A percentile compares a stretch with the other conserved stretches of the same genome.
phyloP scores from a whole-genome alignment of 2,329 filamentous ascomycete genomes.

The Talaromyces sp. region DNA sequence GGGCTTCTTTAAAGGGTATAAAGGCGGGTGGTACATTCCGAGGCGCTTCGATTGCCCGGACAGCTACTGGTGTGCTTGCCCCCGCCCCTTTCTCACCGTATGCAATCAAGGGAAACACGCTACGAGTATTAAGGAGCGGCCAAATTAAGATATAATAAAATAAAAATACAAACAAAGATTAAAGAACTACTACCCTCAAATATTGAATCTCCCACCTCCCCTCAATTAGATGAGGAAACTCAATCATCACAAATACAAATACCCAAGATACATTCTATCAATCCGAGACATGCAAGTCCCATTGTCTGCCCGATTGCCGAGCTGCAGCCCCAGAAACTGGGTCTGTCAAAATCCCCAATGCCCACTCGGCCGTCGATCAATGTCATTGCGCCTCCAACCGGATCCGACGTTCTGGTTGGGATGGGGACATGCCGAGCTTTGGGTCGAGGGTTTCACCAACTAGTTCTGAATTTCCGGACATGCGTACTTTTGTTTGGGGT shows the following conservation, averaged over 20 bases:
- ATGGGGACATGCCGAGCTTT: conserved; percentile 20
- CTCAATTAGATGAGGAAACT: background rate
- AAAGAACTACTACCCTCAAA: too few species aligned
- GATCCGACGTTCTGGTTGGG: conserved; percentile 25
- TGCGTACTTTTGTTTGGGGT: background rate
- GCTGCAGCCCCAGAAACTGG: conserved; percentile 6
- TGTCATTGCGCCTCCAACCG: conserved; percentile 19
- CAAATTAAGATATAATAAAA: too few species aligned
- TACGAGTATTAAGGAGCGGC: background rate
- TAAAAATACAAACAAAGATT: too few species aligned
- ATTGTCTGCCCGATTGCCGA: conserved; percentile 21
- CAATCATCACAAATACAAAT: conserved; percentile 8
- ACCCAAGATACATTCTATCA: background rate
- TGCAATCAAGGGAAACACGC: too few species aligned
- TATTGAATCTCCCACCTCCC: too few species aligned
- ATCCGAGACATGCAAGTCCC: conserved; percentile 8
- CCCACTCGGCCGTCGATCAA: conserved; percentile 3
- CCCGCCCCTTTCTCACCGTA: conserved; percentile 10
- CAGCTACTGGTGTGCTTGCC: conserved; percentile 11
- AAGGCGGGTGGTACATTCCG: conserved; percentile 14
- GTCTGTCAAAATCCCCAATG: background rate
- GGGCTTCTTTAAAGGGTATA: background rate
- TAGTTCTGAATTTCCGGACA: background rate
- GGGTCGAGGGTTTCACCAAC: conserved; percentile 6
- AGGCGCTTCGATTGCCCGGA: conserved; percentile 13